Base-by-base conservation (phyloP, 2,329 filamentous ascomycete species). In the Claviceps sp. region DNA sequence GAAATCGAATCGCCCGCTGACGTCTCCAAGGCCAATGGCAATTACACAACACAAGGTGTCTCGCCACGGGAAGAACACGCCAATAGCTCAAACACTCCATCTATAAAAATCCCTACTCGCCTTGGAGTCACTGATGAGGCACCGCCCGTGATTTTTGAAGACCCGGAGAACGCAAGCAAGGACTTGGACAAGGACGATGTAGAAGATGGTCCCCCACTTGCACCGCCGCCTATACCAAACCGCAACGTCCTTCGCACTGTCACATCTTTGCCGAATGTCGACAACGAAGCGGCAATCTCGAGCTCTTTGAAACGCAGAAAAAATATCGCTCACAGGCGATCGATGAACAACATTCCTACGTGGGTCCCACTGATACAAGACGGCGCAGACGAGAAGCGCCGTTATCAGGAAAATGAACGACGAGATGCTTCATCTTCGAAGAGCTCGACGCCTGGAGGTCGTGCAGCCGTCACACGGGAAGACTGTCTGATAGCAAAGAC, bases 1-100 rank as follows among this genome's bases (percentile, higher is more conserved):
- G 74, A 78, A 43, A 76, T 78, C 49, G 70, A 71, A 6, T 63
- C 66, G 2, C 56, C 65, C 8, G 57, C 34, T 1, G 55, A 57
- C 2, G 26, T 50, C 2, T n/a, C 48, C 2, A 51, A 47, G 37
- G n/a, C 43, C 1, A 47, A 47, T 5, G 34, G 14, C 22, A 16
- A 4, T 18, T 37, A 37, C 6, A 40, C 30, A 34, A 37, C 13
- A n/a, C 20, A 40, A 41, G 24, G 22, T 45, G 40, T 16, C 20
- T 38, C 38, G 14, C 22, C 16, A 8, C 37, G 2, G 18, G 44
- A 47, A 16, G 24, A 2, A 8, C n/a, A 13, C 14, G 34, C 3
- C 38, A 13, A 48, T n/a, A 20, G 47, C 9, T 1, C 37, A 16
- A 24, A 50, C 38, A 30, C 37, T 7, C 24, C 16, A 8, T 37